phyloP scores from a whole-genome alignment of 1,284 basidiomycete genomes.

The Microstroma glucosiphilum region DNA sequence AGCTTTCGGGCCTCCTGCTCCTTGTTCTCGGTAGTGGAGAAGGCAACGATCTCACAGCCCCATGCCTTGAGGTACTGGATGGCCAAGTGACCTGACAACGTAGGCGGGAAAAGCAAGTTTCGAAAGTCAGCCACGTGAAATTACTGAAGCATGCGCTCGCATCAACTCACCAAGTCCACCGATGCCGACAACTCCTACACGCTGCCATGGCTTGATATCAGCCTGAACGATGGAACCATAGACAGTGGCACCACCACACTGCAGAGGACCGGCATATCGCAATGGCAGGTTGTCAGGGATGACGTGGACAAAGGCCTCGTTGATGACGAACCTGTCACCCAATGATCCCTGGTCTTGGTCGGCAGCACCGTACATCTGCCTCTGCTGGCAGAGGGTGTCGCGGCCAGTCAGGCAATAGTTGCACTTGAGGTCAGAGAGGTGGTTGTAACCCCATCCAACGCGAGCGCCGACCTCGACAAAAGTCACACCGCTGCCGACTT shows the following conservation, averaged over 20 bases:
- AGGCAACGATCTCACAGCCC: slow-evolving; percentile 36
- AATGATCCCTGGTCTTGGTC: slow-evolving; percentile 41
- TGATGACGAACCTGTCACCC: slow-evolving; percentile 42
- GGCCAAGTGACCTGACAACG: slow-evolving; percentile 21
- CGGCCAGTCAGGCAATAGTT: slow-evolving; percentile 37
- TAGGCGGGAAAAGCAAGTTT: not conserved
- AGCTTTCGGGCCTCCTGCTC: slow-evolving; percentile 35
- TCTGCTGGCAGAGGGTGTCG: slow-evolving; percentile 38
- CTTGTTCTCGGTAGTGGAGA: slow-evolving; percentile 31
- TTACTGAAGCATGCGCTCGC: not conserved
- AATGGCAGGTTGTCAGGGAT: slow-evolving; percentile 40
- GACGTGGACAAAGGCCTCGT: slow-evolving; percentile 35
- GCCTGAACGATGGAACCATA: slow-evolving; percentile 29
- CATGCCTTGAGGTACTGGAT: slow-evolving; percentile 33
- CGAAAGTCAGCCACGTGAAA: not conserved
- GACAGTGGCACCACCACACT: slow-evolving; percentile 38
- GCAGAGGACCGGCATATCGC: slow-evolving; percentile 33
- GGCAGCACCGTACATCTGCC: slow-evolving; percentile 30
- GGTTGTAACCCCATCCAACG: slow-evolving; percentile 42
- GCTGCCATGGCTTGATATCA: slow-evolving; percentile 18
- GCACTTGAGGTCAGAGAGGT: slow-evolving; percentile 16
- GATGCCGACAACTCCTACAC: slow-evolving; percentile 32
- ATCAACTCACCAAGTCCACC: slow-evolving; percentile 22
- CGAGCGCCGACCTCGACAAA: slow-evolving; percentile 39
- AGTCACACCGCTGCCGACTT: slow-evolving; percentile 33